Evolutionary conservation across 2,329 filamentous ascomycete species (phyloP).

Genomic region (Huntiella decipiens): DNA sequence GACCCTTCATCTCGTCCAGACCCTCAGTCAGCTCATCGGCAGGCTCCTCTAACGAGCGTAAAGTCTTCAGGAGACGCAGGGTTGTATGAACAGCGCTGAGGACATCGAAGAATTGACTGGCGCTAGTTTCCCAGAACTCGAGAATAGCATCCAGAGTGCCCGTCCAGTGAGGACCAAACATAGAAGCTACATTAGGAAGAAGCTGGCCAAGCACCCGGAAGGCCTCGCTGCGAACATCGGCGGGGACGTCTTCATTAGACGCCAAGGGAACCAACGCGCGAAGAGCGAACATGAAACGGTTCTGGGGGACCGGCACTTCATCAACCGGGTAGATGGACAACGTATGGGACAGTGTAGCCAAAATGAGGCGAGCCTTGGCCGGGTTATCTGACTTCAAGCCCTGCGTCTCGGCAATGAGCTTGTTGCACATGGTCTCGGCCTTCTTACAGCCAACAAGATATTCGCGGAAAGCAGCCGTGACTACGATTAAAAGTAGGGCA

Average conservation of each 20-base stretch:
- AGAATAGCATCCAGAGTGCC: constrained; percentile 32
- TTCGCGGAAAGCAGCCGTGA: constrained; percentile 18
- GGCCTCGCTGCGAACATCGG: constrained; percentile 23
- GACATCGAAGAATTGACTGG: not conserved
- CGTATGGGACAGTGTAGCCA: constrained; percentile 14
- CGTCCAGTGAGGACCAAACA: constrained; percentile 82
- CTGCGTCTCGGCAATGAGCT: constrained; percentile 40
- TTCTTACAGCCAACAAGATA: not conserved
- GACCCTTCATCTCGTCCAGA: constrained; percentile 31
- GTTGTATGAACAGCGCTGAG: constrained; percentile 39
- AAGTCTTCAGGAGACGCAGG: constrained; percentile 45
- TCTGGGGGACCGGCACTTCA: constrained; percentile 37
- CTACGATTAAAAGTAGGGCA: not conserved
- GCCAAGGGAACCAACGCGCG: constrained; percentile 42
- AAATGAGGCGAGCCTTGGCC: not conserved
- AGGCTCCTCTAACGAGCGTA: constrained; percentile 47
- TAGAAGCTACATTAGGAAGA: constrained; percentile 54
- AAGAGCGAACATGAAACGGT: constrained; percentile 65
- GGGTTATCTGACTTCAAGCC: constrained; percentile 21
- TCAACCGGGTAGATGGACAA: constrained; percentile 31
- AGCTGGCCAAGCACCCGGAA: constrained; percentile 36
- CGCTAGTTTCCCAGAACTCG: not conserved
- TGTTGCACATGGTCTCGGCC: constrained; percentile 28
- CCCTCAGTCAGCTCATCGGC: constrained; percentile 77
- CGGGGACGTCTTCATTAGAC: not conserved